Conservation (phyloP, 2,329 filamentous ascomycete genomes). For the Penicillium sp. region DNA sequence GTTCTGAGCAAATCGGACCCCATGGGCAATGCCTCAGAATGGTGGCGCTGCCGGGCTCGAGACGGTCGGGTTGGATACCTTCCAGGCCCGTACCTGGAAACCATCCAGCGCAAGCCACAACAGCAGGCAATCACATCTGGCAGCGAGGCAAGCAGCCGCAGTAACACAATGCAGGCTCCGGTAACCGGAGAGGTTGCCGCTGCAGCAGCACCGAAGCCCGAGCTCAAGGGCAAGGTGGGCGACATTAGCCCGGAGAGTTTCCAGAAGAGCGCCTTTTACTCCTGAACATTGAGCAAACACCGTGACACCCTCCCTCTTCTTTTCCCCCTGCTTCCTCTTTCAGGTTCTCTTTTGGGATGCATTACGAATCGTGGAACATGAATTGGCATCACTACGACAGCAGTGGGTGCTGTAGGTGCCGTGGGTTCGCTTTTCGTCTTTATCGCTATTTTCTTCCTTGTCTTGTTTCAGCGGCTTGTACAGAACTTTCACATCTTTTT, state of each 20-base stretch:
- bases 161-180: constrained; percentile 57
- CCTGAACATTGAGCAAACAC: constrained; percentile 43
- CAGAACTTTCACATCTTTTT: neutral
- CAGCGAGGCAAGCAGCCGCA: constrained; percentile 52
- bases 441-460: neutral
- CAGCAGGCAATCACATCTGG: constrained; percentile 51
- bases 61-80: constrained; percentile 92
- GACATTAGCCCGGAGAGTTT: constrained; percentile 73
- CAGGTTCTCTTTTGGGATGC: constrained; percentile 7
- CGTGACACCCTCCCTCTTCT: neutral
- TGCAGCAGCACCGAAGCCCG: constrained; percentile 49
- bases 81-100: constrained; percentile 86
- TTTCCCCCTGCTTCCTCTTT: constrained; percentile 4
- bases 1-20: constrained; percentile 93
- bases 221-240: constrained; percentile 63
- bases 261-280: constrained; percentile 72
- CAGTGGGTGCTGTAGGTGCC: neutral
- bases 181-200: constrained; percentile 27
- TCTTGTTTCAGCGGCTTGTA: constrained; percentile 5
- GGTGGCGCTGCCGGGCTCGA: constrained; percentile 93
- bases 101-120: constrained; percentile 62
- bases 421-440: neutral
- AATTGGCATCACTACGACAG: neutral
- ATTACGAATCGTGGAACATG: neutral
- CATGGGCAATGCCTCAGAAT: constrained; percentile 88